Percentiles rank a stretch among this genome's conserved stretches.
Evolutionary conservation across 2,329 filamentous ascomycete genomes (phyloP).

Genomic region (Aspergillus alliaceus): DNA sequence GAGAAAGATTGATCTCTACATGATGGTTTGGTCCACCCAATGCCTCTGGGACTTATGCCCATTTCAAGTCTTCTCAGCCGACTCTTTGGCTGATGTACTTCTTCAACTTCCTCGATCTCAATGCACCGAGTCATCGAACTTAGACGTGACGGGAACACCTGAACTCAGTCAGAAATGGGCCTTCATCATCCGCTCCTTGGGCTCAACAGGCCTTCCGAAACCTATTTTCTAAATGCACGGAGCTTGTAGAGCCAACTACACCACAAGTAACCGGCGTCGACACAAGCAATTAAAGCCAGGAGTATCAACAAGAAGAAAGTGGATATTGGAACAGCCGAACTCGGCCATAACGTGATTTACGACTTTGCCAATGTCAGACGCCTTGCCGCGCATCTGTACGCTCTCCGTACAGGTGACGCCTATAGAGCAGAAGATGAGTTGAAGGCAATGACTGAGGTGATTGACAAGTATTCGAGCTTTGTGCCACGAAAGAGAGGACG

Average conservation of each 20-base stretch:
- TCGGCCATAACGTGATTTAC: background rate
- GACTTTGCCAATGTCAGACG: background rate
- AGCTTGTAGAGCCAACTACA: conserved; percentile 50
- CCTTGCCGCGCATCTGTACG: background rate
- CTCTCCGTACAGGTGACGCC: background rate
- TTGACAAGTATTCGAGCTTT: background rate
- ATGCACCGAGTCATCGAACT: no score
- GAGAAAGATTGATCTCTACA: conserved; percentile 15
- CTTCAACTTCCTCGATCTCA: conserved; percentile 23
- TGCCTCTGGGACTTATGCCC: background rate
- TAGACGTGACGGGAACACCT: no score
- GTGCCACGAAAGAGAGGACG: no score
- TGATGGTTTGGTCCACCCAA: conserved; percentile 6
- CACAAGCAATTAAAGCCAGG: background rate
- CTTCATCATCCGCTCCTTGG: conserved; percentile 51
- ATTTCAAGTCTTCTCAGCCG: conserved; percentile 3
- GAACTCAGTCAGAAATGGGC: conserved; percentile 31
- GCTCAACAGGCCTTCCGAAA: conserved; percentile 63
- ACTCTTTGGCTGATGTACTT: conserved; percentile 20
- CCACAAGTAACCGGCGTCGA: conserved; percentile 34
- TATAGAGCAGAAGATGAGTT: background rate
- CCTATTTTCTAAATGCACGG: conserved; percentile 60
- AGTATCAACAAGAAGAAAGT: background rate
- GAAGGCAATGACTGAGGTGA: background rate
- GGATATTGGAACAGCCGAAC: background rate